A percentile compares a stretch with the other conserved stretches of the same genome.
Evolutionary conservation across 208 protist species (phyloP).

Genomic region (Wallacemonas sp.): DNA sequence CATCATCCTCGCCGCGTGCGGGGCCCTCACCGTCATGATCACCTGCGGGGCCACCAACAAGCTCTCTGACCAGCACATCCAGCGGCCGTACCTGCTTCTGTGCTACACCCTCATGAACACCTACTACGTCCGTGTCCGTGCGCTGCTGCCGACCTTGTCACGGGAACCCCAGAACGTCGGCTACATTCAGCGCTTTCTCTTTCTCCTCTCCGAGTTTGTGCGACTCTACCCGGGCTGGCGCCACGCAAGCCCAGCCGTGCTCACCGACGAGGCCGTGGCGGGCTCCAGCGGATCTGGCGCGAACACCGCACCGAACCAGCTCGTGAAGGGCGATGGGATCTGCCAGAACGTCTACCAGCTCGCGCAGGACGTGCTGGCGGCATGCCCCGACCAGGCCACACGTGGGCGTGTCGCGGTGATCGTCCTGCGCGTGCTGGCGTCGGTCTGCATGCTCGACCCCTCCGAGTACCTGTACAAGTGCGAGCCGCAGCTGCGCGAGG

Average conservation of each 20-base stretch:
- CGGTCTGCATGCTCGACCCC: slow-evolving; percentile 84
- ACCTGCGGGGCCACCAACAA: slow-evolving; percentile 52
- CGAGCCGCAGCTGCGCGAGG: slow-evolving; percentile 44
- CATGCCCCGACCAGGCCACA: slow-evolving; percentile 28
- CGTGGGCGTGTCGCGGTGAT: slow-evolving; percentile 48
- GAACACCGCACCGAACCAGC: slow-evolving; percentile 38
- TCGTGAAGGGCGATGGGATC: slow-evolving; percentile 60
- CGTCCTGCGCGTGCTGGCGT: slow-evolving; percentile 65
- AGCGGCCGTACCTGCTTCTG: slow-evolving; percentile 63
- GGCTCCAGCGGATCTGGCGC: slow-evolving; percentile 10
- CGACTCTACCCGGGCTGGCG: slow-evolving; percentile 81
- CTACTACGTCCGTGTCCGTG: slow-evolving; percentile 70
- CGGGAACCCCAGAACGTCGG: slow-evolving; percentile 49
- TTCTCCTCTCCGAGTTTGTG: slow-evolving; percentile 87
- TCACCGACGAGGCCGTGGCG: slow-evolving; percentile 26
- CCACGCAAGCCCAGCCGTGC: slow-evolving; percentile 27
- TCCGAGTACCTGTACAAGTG: slow-evolving; percentile 62
- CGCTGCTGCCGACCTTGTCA: slow-evolving; percentile 46
- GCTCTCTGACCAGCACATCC: slow-evolving; percentile 36
- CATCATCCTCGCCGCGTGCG: slow-evolving; percentile 69
- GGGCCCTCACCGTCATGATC: slow-evolving; percentile 68
- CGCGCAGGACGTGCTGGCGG: slow-evolving; percentile 44
- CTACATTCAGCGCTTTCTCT: slow-evolving; percentile 85
- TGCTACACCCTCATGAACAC: slow-evolving; percentile 89
- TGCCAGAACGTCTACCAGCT: slow-evolving; percentile 69